Evolutionary conservation across 2,329 filamentous ascomycete genomes (phyloP).

Genomic region (Aspergillus ochraceus): DNA sequence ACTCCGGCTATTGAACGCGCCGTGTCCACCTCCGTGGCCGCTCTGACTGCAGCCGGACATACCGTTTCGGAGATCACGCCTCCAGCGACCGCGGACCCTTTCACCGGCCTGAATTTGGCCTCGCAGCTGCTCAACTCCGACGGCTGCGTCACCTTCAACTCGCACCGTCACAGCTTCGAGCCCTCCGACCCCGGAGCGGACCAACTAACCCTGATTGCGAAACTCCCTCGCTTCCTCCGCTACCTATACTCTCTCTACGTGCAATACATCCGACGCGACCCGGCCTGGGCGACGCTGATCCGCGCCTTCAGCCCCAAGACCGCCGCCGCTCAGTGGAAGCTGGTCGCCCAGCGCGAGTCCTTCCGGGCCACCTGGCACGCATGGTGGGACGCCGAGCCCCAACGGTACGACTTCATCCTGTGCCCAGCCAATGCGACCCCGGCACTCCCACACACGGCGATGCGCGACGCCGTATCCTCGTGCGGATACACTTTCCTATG

Average conservation of each 20-base stretch:
- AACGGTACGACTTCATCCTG: constrained; percentile 76
- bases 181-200: constrained; percentile 75
- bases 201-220: constrained; percentile 73
- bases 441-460: constrained; percentile 80
- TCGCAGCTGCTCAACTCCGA: constrained; percentile 82
- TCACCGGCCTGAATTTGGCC: constrained; percentile 73
- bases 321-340: constrained; percentile 77
- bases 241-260: constrained; percentile 88
- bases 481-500: constrained; percentile 95
- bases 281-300: constrained; percentile 75
- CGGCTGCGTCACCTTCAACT: constrained; percentile 76
- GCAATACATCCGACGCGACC: constrained; percentile 75
- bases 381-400: constrained; percentile 74
- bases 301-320: constrained; percentile 71
- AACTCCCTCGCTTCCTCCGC: constrained; percentile 70
- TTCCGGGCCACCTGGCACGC: constrained; percentile 78
- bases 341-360: constrained; percentile 73
- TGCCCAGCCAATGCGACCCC: constrained; percentile 88
- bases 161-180: constrained; percentile 74
- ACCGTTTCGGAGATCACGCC: constrained; percentile 67
- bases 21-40: constrained; percentile 67
- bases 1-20: constrained; percentile 80
- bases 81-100: constrained; percentile 72
- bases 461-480: constrained; percentile 79
- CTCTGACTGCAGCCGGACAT: constrained; percentile 71